Percentiles rank a stretch among this genome's conserved stretches.
Evolutionary conservation across 306 rosid genomes (phyloP).

Genomic region (Trifolium repens): DNA sequence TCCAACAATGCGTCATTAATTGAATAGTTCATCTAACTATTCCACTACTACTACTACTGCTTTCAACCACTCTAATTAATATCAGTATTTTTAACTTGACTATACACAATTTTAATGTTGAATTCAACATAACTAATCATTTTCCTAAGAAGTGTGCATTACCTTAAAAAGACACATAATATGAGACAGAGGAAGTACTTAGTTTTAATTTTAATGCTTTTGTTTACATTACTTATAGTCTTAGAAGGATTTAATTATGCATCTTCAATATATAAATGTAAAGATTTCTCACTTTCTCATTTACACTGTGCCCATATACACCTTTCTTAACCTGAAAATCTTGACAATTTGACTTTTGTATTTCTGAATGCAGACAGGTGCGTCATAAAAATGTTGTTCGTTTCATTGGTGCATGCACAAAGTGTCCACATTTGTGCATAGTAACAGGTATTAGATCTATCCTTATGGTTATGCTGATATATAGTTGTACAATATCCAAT

Average conservation of each 20-base stretch:
- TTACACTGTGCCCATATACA: background rate
- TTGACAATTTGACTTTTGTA: conserved; percentile 34
- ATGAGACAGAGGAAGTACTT: background rate
- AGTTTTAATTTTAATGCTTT: conserved; percentile 29
- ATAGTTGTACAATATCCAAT: conserved; percentile 24
- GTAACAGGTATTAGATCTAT: conserved; percentile 70
- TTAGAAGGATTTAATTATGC: background rate
- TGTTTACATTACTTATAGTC: conserved; percentile 6
- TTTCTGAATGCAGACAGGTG: conserved; percentile 77
- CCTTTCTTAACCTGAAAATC: conserved; percentile 9
- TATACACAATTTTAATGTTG: background rate
- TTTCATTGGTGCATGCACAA: conserved; percentile 93
- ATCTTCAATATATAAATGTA: conserved; percentile 21
- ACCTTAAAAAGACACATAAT: background rate
- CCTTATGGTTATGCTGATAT: conserved; percentile 24
- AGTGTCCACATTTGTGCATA: conserved; percentile 85
- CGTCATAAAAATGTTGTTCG: conserved; percentile 91
- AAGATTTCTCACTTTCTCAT: conserved; percentile 27
- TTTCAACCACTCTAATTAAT: conserved; percentile 2
- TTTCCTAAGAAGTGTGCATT: background rate
- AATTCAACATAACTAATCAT: background rate
- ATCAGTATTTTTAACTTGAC: background rate
- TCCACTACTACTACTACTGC: background rate
- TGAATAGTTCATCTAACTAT: background rate
- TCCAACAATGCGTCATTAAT: background rate